Evolutionary conservation across 2,329 filamentous ascomycete genomes (phyloP), one percentile per base, ranked within the genome.

Genomic region (Alternaria arbusti): DNA sequence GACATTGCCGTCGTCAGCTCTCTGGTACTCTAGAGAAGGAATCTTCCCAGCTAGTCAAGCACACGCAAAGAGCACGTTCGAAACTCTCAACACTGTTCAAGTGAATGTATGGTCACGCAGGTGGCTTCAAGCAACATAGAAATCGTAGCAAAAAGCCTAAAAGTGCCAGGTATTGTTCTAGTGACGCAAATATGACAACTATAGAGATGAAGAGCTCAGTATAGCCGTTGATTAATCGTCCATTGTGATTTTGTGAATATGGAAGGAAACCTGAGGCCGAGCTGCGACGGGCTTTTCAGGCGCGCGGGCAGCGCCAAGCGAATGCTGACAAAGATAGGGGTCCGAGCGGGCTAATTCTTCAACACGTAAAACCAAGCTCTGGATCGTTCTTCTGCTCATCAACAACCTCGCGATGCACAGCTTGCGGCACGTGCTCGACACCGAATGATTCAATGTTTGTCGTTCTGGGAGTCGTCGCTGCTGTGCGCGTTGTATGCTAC

Each of bases 191-290:
- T 82, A 82, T 82, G 81, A 82, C 80, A 79, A 74, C 79, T 77
- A 78, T 74, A 77, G 60, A 74, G 75, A 80, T 79, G 57, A 70
- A 57, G 28, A 61, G 59, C 63, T 67, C 58, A 67, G 72, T 75
- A 71, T 75, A 76, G 78, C 79, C 79, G 79, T 82, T 82, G 81
- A 82, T 82, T 82, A 81, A 80, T 79, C 79, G 80, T 79, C 74
- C 80, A 66, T 64, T 78, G 76, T 80, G 76, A 81, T 80, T 79
- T 77, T 81, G 78, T 82, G 78, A 40, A 40, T 76, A 67, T 73
- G 67, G 69, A 74, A 61, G 64, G 59, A 61, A 68, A 68, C 36
- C 3, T 7, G 17, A 61, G 52, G n/a, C 54, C 13, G 60, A 51
- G 60, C 60, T n/a, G 59, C 64, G 55, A 60, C 32, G 54, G 62